These are phyloP conservation scores for Tetrahymena thermophila DNA, from an alignment of 73 alveolate species.

Conservation along the genomic window DNA sequence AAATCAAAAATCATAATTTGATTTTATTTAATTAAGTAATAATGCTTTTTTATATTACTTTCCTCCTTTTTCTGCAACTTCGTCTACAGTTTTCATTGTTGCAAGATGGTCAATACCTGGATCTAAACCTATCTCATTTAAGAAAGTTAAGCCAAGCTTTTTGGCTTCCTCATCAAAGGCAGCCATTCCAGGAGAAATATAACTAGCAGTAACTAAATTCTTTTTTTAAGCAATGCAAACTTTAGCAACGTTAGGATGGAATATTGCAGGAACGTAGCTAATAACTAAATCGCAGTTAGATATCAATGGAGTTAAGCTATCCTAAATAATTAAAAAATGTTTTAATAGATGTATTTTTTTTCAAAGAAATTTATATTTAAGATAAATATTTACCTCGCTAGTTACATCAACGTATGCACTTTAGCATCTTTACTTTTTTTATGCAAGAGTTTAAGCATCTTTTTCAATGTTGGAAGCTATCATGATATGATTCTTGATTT, in stretches of 20 bases:
- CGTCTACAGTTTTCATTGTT: slow-evolving; percentile 68
- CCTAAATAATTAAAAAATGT: not conserved
- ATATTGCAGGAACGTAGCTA: slow-evolving; percentile 72
- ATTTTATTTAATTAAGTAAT: not conserved
- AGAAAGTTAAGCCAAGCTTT: slow-evolving; percentile 55
- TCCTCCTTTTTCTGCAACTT: slow-evolving; percentile 59
- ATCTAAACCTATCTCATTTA: slow-evolving; percentile 73
- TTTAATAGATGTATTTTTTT: not conserved
- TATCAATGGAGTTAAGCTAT: slow-evolving; percentile 44
- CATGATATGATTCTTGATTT: slow-evolving; percentile 40
- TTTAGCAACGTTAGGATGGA: slow-evolving; percentile 54
- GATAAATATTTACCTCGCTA: slow-evolving; percentile 1
- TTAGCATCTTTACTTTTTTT: slow-evolving; percentile 29
- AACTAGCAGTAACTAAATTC: slow-evolving; percentile 63
- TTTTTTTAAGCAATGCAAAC: slow-evolving; percentile 50
- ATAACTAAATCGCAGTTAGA: slow-evolving; percentile 52
- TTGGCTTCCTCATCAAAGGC: slow-evolving; percentile 55
- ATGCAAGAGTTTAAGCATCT: slow-evolving; percentile 59
- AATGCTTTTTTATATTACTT: slow-evolving; percentile 7
- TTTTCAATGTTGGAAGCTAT: slow-evolving; percentile 60
- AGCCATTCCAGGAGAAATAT: slow-evolving; percentile 60
- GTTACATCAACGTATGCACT: slow-evolving; percentile 59
- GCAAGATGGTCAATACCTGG: slow-evolving; percentile 84
- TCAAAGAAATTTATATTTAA: not conserved
- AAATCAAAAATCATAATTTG: not conserved